Conservation (phyloP, 495 filamentous ascomycete genomes). For the Jackrogersella minutella region DNA sequence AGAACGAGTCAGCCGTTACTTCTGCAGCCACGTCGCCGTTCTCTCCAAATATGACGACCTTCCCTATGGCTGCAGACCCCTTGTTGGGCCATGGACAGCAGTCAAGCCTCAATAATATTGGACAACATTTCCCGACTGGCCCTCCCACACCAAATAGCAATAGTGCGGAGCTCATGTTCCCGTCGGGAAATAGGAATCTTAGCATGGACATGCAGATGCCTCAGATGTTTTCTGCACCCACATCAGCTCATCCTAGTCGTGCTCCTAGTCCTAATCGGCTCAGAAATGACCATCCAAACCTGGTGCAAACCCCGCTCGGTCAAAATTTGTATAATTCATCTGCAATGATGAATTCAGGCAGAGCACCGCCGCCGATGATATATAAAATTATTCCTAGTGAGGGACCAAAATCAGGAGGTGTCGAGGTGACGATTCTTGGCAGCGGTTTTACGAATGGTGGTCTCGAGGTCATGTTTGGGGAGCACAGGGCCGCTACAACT, state of each 20-base stretch:
- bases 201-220: constrained; percentile 65
- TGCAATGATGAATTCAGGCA: constrained; percentile 42
- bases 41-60: constrained; percentile 46
- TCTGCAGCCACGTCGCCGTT: constrained; percentile 55
- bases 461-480: constrained; percentile 87
- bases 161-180: constrained; percentile 58
- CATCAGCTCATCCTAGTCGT: constrained; percentile 66
- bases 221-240: constrained; percentile 70
- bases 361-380: constrained; percentile 62
- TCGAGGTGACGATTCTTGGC: constrained; percentile 84
- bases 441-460: constrained; percentile 76
- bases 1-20: constrained; percentile 46
- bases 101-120: constrained; percentile 35
- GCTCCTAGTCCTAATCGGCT: constrained; percentile 57
- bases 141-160: constrained; percentile 71
- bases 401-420: constrained; percentile 81
- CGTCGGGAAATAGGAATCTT: constrained; percentile 58
- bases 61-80: constrained; percentile 52
- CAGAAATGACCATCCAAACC: constrained; percentile 54
- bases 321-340: constrained; percentile 53
- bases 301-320: constrained; percentile 52
- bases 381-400: constrained; percentile 82
- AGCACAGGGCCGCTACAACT: constrained; percentile 76
- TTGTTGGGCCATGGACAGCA: constrained; percentile 42
- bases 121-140: constrained; percentile 61